A percentile compares a stretch with the other conserved stretches of the same genome.
phyloP scores from a whole-genome alignment of 2,329 filamentous ascomycete species.

The Pseudogymnoascus sp. region DNA sequence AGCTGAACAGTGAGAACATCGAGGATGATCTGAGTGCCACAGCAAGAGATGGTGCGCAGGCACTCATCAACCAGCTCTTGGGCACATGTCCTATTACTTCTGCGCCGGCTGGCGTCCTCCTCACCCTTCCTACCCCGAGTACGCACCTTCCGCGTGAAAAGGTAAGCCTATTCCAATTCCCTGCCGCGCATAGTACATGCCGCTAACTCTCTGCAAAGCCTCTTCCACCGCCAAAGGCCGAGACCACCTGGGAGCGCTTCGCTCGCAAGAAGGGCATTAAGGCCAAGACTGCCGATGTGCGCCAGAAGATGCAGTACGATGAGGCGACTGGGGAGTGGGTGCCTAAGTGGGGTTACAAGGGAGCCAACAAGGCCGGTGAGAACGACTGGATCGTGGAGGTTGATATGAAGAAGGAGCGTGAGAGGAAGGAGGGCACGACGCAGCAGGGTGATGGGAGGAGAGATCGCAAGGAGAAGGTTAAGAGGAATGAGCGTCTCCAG shows the following conservation, averaged over 20 bases:
- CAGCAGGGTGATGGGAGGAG: conserved; percentile 55
- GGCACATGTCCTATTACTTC: conserved; percentile 75
- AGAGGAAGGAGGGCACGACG: conserved; percentile 54
- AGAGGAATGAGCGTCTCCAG: conserved; percentile 63
- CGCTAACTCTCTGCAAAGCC: conserved; percentile 36
- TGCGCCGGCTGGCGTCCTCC: conserved; percentile 62
- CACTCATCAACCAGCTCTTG: conserved; percentile 88
- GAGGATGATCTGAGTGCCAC: conserved; percentile 64
- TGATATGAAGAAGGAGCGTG: conserved; percentile 64
- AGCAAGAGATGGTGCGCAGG: conserved; percentile 85
- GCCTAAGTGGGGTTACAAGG: conserved; percentile 91
- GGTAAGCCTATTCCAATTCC: conserved; percentile 20
- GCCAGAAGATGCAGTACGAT: conserved; percentile 74
- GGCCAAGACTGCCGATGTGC: conserved; percentile 72
- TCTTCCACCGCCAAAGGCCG: conserved; percentile 69
- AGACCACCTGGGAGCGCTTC: conserved; percentile 94
- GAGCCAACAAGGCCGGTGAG: conserved; percentile 76
- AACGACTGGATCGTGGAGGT: conserved; percentile 90
- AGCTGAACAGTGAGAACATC: conserved; percentile 44
- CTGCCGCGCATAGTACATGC: background rate
- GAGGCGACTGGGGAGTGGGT: conserved; percentile 82
- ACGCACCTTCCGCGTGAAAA: conserved; percentile 85
- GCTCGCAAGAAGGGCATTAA: conserved; percentile 96
- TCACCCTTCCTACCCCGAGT: conserved; percentile 63
- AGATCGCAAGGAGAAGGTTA: conserved; percentile 61